Evolutionary conservation across 768 basidiomycete genomes (phyloP).

Genomic region (Scleroderma bovista): DNA sequence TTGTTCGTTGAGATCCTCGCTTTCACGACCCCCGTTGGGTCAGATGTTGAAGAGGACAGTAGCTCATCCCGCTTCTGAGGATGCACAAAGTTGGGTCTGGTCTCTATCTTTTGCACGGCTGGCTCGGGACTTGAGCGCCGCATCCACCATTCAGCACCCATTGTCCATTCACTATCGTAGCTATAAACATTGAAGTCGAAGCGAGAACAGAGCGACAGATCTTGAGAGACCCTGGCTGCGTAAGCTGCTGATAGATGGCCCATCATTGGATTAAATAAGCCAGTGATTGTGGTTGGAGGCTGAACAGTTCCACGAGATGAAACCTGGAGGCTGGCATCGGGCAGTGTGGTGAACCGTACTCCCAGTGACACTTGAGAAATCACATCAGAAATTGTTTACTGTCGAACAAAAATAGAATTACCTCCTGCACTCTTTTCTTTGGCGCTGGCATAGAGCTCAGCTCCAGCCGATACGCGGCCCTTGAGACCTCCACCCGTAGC

Average conservation of each 20-base stretch:
- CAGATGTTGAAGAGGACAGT: slow-evolving; percentile 12
- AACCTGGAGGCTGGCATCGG: slow-evolving; percentile 56
- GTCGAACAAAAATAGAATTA: slow-evolving; percentile 27
- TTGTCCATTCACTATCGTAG: slow-evolving; percentile 93
- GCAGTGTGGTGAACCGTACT: slow-evolving; percentile 88
- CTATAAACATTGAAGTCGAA: slow-evolving; percentile 98
- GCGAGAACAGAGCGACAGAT: slow-evolving; percentile 80
- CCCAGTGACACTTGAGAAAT: slow-evolving; percentile 74
- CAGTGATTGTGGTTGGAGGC: slow-evolving; percentile 92
- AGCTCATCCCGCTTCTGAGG: slow-evolving; percentile 7
- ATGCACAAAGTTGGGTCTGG: background rate
- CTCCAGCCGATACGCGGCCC: slow-evolving; percentile 87
- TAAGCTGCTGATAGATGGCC: slow-evolving; percentile 92
- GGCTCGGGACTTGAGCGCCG: slow-evolving; percentile 44
- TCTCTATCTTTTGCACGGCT: slow-evolving; percentile 8
- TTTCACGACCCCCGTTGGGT: slow-evolving; percentile 81
- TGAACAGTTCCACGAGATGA: slow-evolving; percentile 41
- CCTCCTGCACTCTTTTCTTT: slow-evolving; percentile 91
- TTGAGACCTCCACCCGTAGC: slow-evolving; percentile 86
- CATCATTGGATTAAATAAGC: slow-evolving; percentile 93
- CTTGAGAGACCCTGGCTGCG: slow-evolving; percentile 78
- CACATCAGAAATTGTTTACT: slow-evolving; percentile 3
- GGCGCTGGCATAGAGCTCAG: slow-evolving; percentile 89
- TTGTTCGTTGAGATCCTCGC: slow-evolving; percentile 85
- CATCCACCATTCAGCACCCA: slow-evolving; percentile 97